Base-by-base conservation (phyloP, 2,329 filamentous ascomycete genomes). In the Aspergillus cejpii region DNA sequence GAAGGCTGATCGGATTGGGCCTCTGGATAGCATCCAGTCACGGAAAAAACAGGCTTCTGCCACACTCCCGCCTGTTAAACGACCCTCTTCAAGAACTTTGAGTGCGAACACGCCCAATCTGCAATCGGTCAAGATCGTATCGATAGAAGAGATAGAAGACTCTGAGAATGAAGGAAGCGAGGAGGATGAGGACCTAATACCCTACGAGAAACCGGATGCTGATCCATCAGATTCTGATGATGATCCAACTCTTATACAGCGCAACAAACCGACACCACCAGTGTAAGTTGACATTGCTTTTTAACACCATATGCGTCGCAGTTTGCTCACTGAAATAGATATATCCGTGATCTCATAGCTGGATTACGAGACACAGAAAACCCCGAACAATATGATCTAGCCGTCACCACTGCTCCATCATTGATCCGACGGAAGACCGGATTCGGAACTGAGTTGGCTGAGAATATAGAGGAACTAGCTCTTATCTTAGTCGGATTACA, bases 221-320 rank as follows among this genome's bases (percentile, higher is more conserved):
- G 92, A 98, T 54, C 78, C 81, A 0, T 87, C 94, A 61, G 92
- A 98, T 61, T 91, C 88, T 0, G 89, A 96, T 45, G 90, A 96
- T 28, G 94, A 98, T 56, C 84, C 92, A 4, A 94, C 89, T 0
- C 72, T 95, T 14, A 77, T 97, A 38, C 83, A 85, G 45, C 79
- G 90, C 11, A 83, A 92, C 65, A 96, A 92, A 56, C 79, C 84
- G 17, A 85, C 79, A 46, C 79, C 88, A 0, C 92, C 92, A 1
- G 89, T 98, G 60, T 76, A 68, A 61, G 71, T 68, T 34, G 52
- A 24, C 41, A 27, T 12, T 1, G 23, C 11, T 26, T 5, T 4
- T 23, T 8, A 27, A 1, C 2, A 14, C 11, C 36, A 12, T n/a
- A 2, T 8, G 6, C 11, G 28, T 14, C 45, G 49, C 45, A 39